These are phyloP conservation scores for Starmerella sp. DNA, from an alignment of 805 yeast genomes.

Conservation along the genomic window DNA sequence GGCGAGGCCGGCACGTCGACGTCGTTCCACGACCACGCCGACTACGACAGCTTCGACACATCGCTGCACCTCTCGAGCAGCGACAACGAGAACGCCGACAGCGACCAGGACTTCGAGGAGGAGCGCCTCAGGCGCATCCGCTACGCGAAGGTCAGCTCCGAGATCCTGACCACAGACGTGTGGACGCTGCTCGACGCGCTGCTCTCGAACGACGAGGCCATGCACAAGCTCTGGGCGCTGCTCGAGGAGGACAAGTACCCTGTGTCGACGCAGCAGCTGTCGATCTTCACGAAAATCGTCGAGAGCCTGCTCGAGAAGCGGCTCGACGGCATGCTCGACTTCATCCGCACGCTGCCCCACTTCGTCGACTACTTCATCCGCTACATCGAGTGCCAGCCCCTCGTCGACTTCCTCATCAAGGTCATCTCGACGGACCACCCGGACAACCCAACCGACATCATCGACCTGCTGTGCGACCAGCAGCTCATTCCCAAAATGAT, in stretches of 20 bases:
- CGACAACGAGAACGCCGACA: slow-evolving; percentile 1
- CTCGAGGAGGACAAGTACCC: slow-evolving; percentile 39
- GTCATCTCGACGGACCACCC: slow-evolving; percentile 89
- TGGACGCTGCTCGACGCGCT: slow-evolving; percentile 90
- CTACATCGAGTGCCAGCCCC: slow-evolving; percentile 84
- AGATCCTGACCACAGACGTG: slow-evolving; percentile 78
- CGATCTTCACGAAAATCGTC: slow-evolving; percentile 82
- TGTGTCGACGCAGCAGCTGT: slow-evolving; percentile 58
- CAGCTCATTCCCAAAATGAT: slow-evolving; percentile 61
- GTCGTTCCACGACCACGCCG: not conserved
- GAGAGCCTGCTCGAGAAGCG: slow-evolving; percentile 85
- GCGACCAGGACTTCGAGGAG: slow-evolving; percentile 20
- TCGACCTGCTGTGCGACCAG: slow-evolving; percentile 64
- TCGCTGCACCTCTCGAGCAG: not conserved
- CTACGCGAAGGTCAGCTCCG: slow-evolving; percentile 65
- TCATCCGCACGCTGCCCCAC: slow-evolving; percentile 53
- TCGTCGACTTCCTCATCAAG: slow-evolving; percentile 84
- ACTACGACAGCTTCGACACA: not conserved
- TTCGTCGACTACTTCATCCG: slow-evolving; percentile 70
- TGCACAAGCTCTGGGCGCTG: slow-evolving; percentile 68
- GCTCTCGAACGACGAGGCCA: slow-evolving; percentile 56
- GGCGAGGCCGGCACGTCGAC: not conserved
- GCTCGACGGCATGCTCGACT: slow-evolving; percentile 63
- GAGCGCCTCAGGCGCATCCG: slow-evolving; percentile 15
- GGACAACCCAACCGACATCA: slow-evolving; percentile 76